Evolutionary conservation across 306 rosid genomes (phyloP).

Genomic region (Vigna reflexopilosa): DNA sequence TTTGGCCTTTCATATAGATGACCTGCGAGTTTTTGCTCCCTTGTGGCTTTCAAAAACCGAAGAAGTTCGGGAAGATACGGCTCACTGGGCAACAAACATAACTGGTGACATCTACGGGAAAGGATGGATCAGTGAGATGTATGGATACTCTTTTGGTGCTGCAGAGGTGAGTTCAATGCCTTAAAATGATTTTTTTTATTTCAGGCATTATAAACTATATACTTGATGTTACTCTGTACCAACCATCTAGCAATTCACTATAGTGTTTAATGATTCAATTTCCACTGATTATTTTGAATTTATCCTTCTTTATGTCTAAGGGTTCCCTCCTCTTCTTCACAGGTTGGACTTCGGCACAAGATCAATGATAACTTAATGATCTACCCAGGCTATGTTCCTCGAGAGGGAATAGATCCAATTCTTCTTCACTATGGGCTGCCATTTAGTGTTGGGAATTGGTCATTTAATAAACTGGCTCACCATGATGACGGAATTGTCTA

Average conservation of each 20-base stretch:
- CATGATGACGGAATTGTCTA: slow-evolving; percentile 86
- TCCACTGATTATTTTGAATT: slow-evolving; percentile 28
- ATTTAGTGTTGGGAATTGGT: slow-evolving; percentile 91
- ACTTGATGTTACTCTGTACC: background rate
- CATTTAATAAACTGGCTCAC: slow-evolving; percentile 81
- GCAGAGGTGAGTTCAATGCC: slow-evolving; percentile 76
- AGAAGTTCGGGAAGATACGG: slow-evolving; percentile 93
- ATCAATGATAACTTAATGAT: slow-evolving; percentile 96
- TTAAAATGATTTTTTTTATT: slow-evolving; percentile 1
- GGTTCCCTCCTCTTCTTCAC: slow-evolving; percentile 44
- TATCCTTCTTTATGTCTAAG: slow-evolving; percentile 29
- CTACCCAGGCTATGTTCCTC: slow-evolving; percentile 92
- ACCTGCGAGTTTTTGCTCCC: slow-evolving; percentile 91
- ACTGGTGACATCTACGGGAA: slow-evolving; percentile 90
- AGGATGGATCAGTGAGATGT: slow-evolving; percentile 99
- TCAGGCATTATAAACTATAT: slow-evolving; percentile 1
- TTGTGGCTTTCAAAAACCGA: slow-evolving; percentile 98
- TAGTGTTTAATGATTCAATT: slow-evolving; percentile 22
- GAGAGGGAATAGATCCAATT: slow-evolving; percentile 80
- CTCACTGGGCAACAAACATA: slow-evolving; percentile 90
- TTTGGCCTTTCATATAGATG: slow-evolving; percentile 90
- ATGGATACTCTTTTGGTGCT: slow-evolving; percentile 97
- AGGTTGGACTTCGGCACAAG: slow-evolving; percentile 96
- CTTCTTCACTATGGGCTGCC: slow-evolving; percentile 97
- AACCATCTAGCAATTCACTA: slow-evolving; percentile 21